Evolutionary conservation across 2,329 filamentous ascomycete species (phyloP), one percentile per base, ranked within the genome.

Genomic region (Diaporthe australafricana): DNA sequence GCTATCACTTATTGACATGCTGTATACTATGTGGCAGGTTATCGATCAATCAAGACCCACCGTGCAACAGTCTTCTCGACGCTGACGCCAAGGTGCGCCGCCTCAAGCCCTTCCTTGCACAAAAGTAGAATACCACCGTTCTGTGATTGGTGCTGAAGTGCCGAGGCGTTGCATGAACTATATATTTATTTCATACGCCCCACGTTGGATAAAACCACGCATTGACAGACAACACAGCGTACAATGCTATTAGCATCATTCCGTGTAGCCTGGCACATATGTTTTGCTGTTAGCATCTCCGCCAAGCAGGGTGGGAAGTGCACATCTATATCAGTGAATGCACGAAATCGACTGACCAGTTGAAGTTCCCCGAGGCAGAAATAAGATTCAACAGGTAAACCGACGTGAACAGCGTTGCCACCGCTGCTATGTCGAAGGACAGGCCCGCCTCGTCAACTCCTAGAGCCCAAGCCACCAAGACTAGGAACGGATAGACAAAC

Each of bases 401-500:
- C 14, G 63, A 67, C 35, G 27, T 32, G 35, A 67, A 55, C 48
- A 67, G 32, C 11, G 12, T 12, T 11, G 16, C 8, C 22, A 67
- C 9, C 30, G 5, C 14, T 11, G 9, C 4, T n/a, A 67, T n/a
- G 17, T 67, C 63, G 20, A 67, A 67, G 30, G 32, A 52, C 11
- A 67, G 22, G 22, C 22, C 16, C 22, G 40, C 17, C 1, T 55
- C 48, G 17, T 55, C 48, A 5, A 42, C 2, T 3, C 63, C 63
- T 12, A n/a, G 5, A 17, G 48, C 63, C 63, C 63, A 67, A 22
- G 30, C 32, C 35, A 67, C 35, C 35, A 67, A 5, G 12, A 67
- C 22, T n/a, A 67, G 12, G 11, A 55, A 50, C 3, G 63, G 63
- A 16, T 32, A 17, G 25, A 53, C 30, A 40, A 67, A 40, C 17